A percentile compares a stretch with the other conserved stretches of the same genome.
These are phyloP conservation scores for Posidonia oceanica DNA, from an alignment of 116 monocot genomes.

Conservation along the genomic window DNA sequence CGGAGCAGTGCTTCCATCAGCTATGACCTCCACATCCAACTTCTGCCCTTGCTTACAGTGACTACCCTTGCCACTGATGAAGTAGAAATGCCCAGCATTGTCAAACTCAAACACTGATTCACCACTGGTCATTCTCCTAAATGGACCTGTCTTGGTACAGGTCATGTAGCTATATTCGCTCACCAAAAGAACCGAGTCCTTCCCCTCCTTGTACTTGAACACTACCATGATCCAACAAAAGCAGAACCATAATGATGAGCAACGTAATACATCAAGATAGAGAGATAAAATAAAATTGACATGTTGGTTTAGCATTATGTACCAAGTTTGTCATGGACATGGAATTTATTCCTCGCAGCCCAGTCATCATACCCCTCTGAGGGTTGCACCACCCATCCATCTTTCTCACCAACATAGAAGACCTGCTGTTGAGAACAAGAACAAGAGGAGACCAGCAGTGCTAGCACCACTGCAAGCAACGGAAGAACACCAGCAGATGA, in stretches of 20 bases:
- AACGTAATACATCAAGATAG: neutral
- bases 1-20: neutral
- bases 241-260: neutral
- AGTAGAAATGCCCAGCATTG: constrained; percentile 51
- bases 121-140: constrained; percentile 22
- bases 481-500: neutral
- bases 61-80: constrained; percentile 40
- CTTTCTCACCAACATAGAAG: neutral
- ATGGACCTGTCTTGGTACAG: constrained; percentile 33
- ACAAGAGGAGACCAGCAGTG: neutral
- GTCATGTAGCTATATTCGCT: constrained; percentile 30
- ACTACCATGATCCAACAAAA: constrained; percentile 20
- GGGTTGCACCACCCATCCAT: neutral
- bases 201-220: constrained; percentile 50
- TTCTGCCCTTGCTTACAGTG: constrained; percentile 45
- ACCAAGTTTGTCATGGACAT: constrained; percentile 7
- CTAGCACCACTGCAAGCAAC: neutral
- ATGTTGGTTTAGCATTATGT: neutral
- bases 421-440: neutral
- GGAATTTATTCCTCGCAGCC: constrained; percentile 10
- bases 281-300: too few species aligned
- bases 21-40: constrained; percentile 38
- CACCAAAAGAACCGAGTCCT: constrained; percentile 58
- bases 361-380: constrained; percentile 3
- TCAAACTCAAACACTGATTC: constrained; percentile 32